Base-by-base conservation (phyloP, 2,329 filamentous ascomycete species). In the Colletotrichum phormii region DNA sequence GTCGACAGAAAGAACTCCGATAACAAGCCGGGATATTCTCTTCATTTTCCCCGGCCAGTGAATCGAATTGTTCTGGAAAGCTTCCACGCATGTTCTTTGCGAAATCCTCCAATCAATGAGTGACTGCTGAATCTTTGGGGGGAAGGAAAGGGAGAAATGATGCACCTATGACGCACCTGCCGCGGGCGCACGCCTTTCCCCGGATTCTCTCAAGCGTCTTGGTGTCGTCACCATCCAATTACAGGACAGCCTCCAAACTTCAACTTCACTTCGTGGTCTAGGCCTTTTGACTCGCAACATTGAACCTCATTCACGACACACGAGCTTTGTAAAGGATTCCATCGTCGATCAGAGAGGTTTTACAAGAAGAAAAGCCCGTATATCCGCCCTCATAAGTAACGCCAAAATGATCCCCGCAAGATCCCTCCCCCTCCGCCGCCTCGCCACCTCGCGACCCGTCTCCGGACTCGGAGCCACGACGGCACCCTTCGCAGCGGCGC, bases 81-180 rank as follows among this genome's bases (percentile, higher is more conserved):
- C 18, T 49, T 49, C 18, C 42, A 49, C 42, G 8, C 13, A 18
- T 9, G 18, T 49, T 22, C 18, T 22, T 11, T n/a, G 26, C 7
- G 3, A 3, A 49, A 8, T 22, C 4, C 18, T 22, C 0, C 42
- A 49, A 22, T 49, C 8, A 35, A 9, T 35, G 33, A 2, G 11
- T 3, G 33, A 35, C 8, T 35, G 26, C 7, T 22, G 5, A 18
- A 49, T 4, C 22, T 49, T 22, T 49, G 42, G 42, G 42, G 42
- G 18, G 8, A 22, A 18, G 42, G 8, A 49, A 49, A 49, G 18
- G 18, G 42, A 49, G 42, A 24, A 11, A 33, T 64, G 62, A 64
- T 64, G 62, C 51, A 57, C 51, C 22, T 64, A 64, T 64, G 62
- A 64, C 62, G 62, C 62, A 64, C 31, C 60, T 42, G 29, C 51